Evolutionary conservation across 768 basidiomycete species (phyloP).

Genomic region (Mrakia blollopis): DNA sequence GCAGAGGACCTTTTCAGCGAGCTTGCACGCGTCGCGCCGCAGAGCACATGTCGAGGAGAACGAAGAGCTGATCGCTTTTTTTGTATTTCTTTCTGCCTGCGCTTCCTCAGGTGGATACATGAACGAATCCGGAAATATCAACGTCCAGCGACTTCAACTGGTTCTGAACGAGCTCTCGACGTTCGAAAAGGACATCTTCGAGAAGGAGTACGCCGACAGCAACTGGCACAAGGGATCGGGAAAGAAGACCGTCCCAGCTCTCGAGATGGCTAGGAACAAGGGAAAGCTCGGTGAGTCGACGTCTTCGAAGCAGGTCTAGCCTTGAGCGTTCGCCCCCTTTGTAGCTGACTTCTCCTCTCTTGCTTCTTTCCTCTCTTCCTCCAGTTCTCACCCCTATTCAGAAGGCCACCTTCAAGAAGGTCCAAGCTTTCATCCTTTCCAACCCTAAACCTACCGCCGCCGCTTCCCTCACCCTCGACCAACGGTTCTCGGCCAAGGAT

Average conservation of each 20-base stretch:
- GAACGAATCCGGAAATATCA: slow-evolving; percentile 81
- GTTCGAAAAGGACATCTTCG: slow-evolving; percentile 85
- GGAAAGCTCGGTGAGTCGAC: slow-evolving; percentile 58
- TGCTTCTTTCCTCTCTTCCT: not conserved
- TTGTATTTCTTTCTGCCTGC: not conserved
- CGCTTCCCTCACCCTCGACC: slow-evolving; percentile 60
- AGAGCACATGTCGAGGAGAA: no score
- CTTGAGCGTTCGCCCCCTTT: no score
- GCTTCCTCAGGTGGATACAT: slow-evolving; percentile 73
- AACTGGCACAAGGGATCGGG: slow-evolving; percentile 88
- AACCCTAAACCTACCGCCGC: slow-evolving; percentile 40
- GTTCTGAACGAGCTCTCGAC: slow-evolving; percentile 80
- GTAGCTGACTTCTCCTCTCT: not conserved
- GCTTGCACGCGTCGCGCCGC: no score
- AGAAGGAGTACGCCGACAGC: slow-evolving; percentile 81
- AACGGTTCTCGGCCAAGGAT: slow-evolving; percentile 72
- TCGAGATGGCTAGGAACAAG: slow-evolving; percentile 58
- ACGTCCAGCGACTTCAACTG: slow-evolving; percentile 70
- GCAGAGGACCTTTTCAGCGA: no score
- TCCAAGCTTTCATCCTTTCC: slow-evolving; percentile 68
- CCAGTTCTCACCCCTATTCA: slow-evolving; percentile 69
- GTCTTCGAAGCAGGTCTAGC: not conserved
- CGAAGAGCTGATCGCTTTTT: no score
- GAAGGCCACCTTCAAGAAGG: slow-evolving; percentile 67
- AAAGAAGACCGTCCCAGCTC: slow-evolving; percentile 59